phyloP scores from a whole-genome alignment of 805 yeast genomes.

The Candida yuanshanica region DNA sequence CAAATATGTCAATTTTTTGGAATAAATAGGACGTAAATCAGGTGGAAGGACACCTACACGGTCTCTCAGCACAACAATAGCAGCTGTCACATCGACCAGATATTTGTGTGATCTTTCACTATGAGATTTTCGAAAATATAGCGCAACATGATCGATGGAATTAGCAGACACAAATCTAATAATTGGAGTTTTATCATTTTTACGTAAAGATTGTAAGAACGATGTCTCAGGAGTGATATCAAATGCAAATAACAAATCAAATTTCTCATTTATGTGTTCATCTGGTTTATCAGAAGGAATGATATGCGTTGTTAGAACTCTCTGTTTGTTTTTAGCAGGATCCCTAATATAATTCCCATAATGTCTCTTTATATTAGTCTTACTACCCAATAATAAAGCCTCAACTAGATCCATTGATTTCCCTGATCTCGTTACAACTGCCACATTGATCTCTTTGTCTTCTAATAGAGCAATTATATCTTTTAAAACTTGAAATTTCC shows the following conservation, averaged over 20 bases:
- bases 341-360: constrained; percentile 60
- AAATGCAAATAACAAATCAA: constrained; percentile 60
- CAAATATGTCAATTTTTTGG: constrained; percentile 58
- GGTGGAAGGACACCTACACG: constrained; percentile 79
- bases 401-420: constrained; percentile 67
- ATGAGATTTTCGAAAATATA: constrained; percentile 36
- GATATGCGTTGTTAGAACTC: constrained; percentile 16
- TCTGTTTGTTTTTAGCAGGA: constrained; percentile 29
- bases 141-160: constrained; percentile 77
- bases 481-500: constrained; percentile 70
- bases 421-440: constrained; percentile 65
- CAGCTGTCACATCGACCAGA: constrained; percentile 68
- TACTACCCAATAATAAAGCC: constrained; percentile 61
- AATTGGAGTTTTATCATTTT: constrained; percentile 41
- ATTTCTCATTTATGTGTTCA: constrained; percentile 8
- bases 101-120: constrained; percentile 33
- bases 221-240: constrained; percentile 53
- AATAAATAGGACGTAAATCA: constrained; percentile 68
- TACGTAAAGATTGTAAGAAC: constrained; percentile 27
- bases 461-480: constrained; percentile 56
- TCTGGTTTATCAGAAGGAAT: constrained; percentile 16
- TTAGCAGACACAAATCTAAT: constrained; percentile 70
- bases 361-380: constrained; percentile 50
- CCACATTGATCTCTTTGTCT: constrained; percentile 46
- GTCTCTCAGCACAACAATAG: constrained; percentile 76